A percentile compares a stretch with the other conserved stretches of the same genome.
Evolutionary conservation across 208 protist species (phyloP).

Genomic region (Wallacemonas sp.): DNA sequence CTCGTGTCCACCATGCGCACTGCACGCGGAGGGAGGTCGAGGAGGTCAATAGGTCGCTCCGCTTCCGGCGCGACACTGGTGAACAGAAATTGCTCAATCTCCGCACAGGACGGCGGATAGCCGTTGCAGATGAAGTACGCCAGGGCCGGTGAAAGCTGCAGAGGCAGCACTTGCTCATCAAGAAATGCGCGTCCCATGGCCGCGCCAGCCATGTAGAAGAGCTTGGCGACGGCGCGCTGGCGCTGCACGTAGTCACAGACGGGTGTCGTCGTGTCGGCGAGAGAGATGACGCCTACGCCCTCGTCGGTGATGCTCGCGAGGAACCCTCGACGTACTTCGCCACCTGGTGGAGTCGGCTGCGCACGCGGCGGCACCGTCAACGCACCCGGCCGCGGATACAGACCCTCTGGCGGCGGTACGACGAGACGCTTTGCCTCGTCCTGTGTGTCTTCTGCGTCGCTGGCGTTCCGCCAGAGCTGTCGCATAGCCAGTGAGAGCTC

Average conservation of each 20-base stretch:
- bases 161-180: constrained; percentile 74
- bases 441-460: background rate
- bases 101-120: constrained; percentile 24
- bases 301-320: constrained; percentile 5
- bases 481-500: constrained; percentile 42
- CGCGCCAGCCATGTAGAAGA: constrained; percentile 72
- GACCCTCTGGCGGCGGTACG: constrained; percentile 22
- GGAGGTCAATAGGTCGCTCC: constrained; percentile 61
- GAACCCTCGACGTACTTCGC: background rate
- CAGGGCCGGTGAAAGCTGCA: constrained; percentile 65
- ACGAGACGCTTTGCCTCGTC: constrained; percentile 7
- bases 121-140: constrained; percentile 60
- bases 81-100: constrained; percentile 1
- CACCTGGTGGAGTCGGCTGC: background rate
- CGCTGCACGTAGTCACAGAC: constrained; percentile 46
- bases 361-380: background rate
- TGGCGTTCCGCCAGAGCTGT: constrained; percentile 53
- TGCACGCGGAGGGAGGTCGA: constrained; percentile 51
- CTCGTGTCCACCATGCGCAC: constrained; percentile 57
- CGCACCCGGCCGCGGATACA: constrained; percentile 14
- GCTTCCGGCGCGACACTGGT: constrained; percentile 20
- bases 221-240: constrained; percentile 35
- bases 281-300: constrained; percentile 3
- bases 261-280: constrained; percentile 5
- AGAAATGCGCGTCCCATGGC: constrained; percentile 78